A percentile compares a stretch with the other conserved stretches of the same genome.
These are phyloP conservation scores for Jasminum sambac DNA, from an alignment of 257 asterid species.

Conservation along the genomic window DNA sequence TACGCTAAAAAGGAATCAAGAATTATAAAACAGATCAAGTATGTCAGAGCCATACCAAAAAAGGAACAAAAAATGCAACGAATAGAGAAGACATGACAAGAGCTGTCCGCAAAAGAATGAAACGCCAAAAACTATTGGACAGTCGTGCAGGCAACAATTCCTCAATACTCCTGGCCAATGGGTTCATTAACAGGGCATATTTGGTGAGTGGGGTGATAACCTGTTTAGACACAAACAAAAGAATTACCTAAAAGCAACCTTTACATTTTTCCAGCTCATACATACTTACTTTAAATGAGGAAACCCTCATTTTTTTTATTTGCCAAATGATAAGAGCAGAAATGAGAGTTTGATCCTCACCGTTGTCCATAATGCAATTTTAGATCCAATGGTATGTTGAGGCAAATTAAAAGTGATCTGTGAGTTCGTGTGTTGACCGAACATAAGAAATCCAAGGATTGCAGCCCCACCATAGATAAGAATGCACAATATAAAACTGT, in stretches of 20 bases:
- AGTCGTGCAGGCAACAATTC: constrained; percentile 64
- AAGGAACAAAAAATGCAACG: constrained; percentile 72
- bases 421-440: constrained; percentile 63
- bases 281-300: background rate
- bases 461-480: constrained; percentile 74
- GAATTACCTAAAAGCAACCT: background rate
- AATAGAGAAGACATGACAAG: constrained; percentile 69
- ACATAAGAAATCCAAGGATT: constrained; percentile 73
- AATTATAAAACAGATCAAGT: background rate
- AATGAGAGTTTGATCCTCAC: constrained; percentile 36
- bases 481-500: constrained; percentile 70
- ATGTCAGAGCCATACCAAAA: constrained; percentile 30
- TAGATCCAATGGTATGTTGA: constrained; percentile 46
- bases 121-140: constrained; percentile 53
- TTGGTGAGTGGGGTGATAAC: constrained; percentile 77
- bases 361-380: constrained; percentile 80
- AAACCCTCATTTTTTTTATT: background rate
- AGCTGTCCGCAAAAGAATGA: constrained; percentile 58
- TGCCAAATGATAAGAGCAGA: background rate
- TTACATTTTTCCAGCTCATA: background rate
- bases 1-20: background rate
- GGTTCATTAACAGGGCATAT: constrained; percentile 81
- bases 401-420: constrained; percentile 85
- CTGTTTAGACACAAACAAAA: constrained; percentile 42
- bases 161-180: constrained; percentile 71